phyloP scores from a whole-genome alignment of 2,329 filamentous ascomycete genomes.

The Hymenoscyphus linearis region DNA sequence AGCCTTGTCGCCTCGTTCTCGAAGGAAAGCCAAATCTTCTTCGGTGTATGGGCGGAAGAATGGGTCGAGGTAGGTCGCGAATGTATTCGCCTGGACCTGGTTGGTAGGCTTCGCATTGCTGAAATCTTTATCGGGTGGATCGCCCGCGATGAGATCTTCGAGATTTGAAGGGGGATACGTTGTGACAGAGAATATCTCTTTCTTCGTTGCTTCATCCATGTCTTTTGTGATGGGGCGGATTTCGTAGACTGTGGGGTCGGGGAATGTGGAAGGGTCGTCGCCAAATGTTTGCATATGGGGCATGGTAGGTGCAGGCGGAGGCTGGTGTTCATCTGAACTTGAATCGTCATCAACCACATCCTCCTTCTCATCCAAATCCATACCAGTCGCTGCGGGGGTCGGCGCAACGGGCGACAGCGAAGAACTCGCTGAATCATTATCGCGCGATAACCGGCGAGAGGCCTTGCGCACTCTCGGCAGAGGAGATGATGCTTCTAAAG shows the following conservation, averaged over 20 bases:
- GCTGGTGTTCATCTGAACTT: slow-evolving; percentile 54
- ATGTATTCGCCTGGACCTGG: slow-evolving; percentile 90
- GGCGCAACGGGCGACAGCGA: slow-evolving; percentile 55
- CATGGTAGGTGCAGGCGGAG: slow-evolving; percentile 53
- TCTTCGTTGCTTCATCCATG: slow-evolving; percentile 82
- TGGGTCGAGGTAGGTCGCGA: slow-evolving; percentile 86
- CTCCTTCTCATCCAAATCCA: slow-evolving; percentile 54
- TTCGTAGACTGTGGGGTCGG: slow-evolving; percentile 90
- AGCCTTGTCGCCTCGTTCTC: slow-evolving; percentile 81
- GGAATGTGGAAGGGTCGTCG: slow-evolving; percentile 84
- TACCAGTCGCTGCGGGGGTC: slow-evolving; percentile 35
- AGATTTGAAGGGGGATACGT: slow-evolving; percentile 78
- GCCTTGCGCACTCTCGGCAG: slow-evolving; percentile 17
- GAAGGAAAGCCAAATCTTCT: slow-evolving; percentile 88
- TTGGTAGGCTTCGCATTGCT: slow-evolving; percentile 89
- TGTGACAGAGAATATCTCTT: slow-evolving; percentile 81
- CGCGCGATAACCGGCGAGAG: slow-evolving; percentile 21
- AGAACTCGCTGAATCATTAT: slow-evolving; percentile 51
- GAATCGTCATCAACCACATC: slow-evolving; percentile 40
- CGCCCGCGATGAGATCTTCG: slow-evolving; percentile 77
- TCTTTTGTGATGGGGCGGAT: slow-evolving; percentile 69
- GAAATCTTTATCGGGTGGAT: slow-evolving; percentile 90
- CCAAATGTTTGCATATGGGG: slow-evolving; percentile 78
- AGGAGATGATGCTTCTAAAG: slow-evolving; percentile 22
- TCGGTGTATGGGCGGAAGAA: slow-evolving; percentile 87